Evolutionary conservation across 2,329 filamentous ascomycete genomes (phyloP).

Genomic region (Lasiodiplodia citricola): DNA sequence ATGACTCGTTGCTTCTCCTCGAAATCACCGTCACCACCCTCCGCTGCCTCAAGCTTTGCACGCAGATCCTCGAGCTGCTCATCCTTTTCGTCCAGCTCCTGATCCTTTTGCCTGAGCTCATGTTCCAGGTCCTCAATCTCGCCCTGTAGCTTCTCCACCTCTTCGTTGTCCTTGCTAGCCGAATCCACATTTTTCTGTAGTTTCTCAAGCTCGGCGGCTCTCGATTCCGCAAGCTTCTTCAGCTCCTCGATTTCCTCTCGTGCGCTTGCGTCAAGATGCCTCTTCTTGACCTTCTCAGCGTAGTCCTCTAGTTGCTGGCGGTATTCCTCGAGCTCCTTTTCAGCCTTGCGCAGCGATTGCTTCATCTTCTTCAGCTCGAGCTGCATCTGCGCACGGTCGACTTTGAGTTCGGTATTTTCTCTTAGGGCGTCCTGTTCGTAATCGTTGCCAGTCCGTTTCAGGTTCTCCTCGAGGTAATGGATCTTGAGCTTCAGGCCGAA

Average conservation of each 20-base stretch:
- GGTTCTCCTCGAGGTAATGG: constrained; percentile 90
- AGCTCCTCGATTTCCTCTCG: constrained; percentile 64
- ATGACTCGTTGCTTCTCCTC: constrained; percentile 40
- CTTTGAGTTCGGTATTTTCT: constrained; percentile 96
- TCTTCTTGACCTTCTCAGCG: constrained; percentile 79
- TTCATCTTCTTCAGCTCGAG: constrained; percentile 84
- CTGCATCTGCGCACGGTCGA: constrained; percentile 88
- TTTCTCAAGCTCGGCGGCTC: constrained; percentile 42
- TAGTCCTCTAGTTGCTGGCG: constrained; percentile 81
- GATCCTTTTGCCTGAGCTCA: constrained; percentile 42
- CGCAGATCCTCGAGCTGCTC: constrained; percentile 44
- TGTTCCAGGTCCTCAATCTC: constrained; percentile 43
- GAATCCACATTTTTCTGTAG: constrained; percentile 43
- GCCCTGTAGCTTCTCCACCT: constrained; percentile 42
- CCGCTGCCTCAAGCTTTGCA: constrained; percentile 38
- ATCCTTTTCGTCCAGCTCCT: constrained; percentile 44
- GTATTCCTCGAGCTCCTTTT: constrained; percentile 85
- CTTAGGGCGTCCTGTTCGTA: constrained; percentile 88
- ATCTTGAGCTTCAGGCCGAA: constrained; percentile 97
- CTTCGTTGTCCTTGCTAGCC: constrained; percentile 38
- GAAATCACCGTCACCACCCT: constrained; percentile 36
- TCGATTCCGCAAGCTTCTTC: constrained; percentile 51
- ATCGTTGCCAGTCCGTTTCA: constrained; percentile 85
- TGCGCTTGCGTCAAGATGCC: constrained; percentile 73
- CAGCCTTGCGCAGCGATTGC: constrained; percentile 80